Evolutionary conservation across 768 basidiomycete genomes (phyloP).

Genomic region (Serendipita indica): DNA sequence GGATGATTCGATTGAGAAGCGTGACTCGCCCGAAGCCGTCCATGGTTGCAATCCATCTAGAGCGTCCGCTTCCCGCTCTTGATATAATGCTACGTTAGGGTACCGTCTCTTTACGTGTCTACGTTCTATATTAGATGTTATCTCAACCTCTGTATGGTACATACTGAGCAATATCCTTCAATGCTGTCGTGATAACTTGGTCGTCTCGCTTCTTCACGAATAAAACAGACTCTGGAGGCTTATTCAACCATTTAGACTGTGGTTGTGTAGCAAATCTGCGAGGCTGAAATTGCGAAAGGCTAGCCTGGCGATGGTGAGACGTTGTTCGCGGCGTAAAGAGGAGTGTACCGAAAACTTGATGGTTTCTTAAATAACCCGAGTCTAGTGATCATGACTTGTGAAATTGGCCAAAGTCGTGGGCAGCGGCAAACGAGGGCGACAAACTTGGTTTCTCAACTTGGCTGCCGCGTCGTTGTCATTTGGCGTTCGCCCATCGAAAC

Average conservation of each 20-base stretch:
- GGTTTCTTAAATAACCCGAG: not conserved
- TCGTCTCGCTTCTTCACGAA: constrained; percentile 14
- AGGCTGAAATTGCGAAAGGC: not conserved
- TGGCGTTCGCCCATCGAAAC: not conserved
- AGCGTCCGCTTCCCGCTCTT: not conserved
- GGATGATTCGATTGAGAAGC: not conserved
- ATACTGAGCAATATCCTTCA: constrained; percentile 11
- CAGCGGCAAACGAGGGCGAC: not conserved
- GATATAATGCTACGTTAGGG: constrained; percentile 7
- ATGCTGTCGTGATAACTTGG: constrained; percentile 8
- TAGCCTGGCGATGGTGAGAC: not conserved
- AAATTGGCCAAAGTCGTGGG: not conserved
- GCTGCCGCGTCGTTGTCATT: not conserved
- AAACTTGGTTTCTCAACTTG: not conserved
- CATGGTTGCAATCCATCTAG: constrained; percentile 10
- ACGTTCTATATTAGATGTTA: not conserved
- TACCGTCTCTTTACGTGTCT: constrained; percentile 12
- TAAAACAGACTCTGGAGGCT: constrained; percentile 11
- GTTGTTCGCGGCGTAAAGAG: not conserved
- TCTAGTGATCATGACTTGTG: not conserved
- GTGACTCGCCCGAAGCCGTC: constrained; percentile 5
- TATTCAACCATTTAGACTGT: not conserved
- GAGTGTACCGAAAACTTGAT: not conserved
- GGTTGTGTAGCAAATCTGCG: not conserved
- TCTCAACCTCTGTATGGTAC: not conserved